Evolutionary conservation across 2,329 filamentous ascomycete species (phyloP), one percentile per base, ranked within the genome.

Genomic region (Truncatella angustata): DNA sequence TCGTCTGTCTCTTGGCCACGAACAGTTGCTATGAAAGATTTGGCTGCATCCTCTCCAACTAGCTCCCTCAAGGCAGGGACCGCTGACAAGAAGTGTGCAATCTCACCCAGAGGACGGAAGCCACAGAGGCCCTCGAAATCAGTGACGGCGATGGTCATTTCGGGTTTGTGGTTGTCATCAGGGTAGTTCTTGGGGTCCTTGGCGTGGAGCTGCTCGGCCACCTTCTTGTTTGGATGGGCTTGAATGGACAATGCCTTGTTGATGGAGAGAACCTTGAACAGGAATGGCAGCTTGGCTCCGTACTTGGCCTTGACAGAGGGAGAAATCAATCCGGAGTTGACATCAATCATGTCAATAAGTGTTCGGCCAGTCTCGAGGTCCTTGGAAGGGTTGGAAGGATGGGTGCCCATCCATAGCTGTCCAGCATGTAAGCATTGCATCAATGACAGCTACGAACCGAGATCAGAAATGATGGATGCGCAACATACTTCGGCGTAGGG

Each of bases 161-260:
- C 94, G 30, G 94, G 94, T 75, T 99, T 99, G 79, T 99, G 94
- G 75, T 99, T 99, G 76, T 97, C 93, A 77, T 99, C 91, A 53
- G 93, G 94, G 68, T 99, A 99, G 77, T 99, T 95, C 73, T 90
- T 90, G 45, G 91, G 82, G 66, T 99, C 93, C 57, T 81, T 85
- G 35, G 85, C 82, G 70, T 97, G 94, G 26, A 99, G 78, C 67
- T 91, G 76, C 73, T 95, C 93, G 48, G 94, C 94, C 12, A 95
- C 86, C 73, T 89, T 90, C 82, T 96, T 96, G 76, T 96, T 95
- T 48, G 91, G 91, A 62, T 99, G 94, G 21, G 94, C 94, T 71
- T 99, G 94, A 63, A 99, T 97, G 57, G 91, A 96, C 54, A 99
- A 82, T 10, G 94, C 94, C 71, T 97, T 99, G 73, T 87, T 85